phyloP scores from a whole-genome alignment of 768 basidiomycete species.

The Kwoniella europaea region DNA sequence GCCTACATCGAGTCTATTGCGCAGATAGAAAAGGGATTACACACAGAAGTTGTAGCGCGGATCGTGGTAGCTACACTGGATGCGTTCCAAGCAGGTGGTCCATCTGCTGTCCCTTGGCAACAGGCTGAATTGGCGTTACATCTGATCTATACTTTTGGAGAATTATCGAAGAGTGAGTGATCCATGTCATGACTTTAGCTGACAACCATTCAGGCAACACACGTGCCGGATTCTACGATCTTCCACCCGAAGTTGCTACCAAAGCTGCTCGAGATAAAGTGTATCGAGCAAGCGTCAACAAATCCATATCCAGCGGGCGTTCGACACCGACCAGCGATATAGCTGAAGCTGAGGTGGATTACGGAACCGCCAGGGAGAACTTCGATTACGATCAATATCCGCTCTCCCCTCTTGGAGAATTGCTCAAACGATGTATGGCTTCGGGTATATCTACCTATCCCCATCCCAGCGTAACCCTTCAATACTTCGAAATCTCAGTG shows the following conservation, averaged over 20 bases:
- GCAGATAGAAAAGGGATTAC: constrained; percentile 81
- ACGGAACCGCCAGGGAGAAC: constrained; percentile 17
- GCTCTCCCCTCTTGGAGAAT: constrained; percentile 85
- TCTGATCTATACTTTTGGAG: constrained; percentile 90
- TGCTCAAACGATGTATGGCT: constrained; percentile 80
- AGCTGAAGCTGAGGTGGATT: constrained; percentile 22
- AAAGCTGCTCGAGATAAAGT: constrained; percentile 58
- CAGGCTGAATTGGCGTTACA: constrained; percentile 93
- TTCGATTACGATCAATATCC: constrained; percentile 65
- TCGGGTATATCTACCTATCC: constrained; percentile 82
- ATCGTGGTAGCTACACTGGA: constrained; percentile 77
- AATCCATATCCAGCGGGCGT: constrained; percentile 35
- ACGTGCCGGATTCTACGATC: constrained; percentile 81
- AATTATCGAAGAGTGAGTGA: constrained; percentile 76
- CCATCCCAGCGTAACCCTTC: constrained; percentile 79
- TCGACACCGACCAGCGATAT: constrained; percentile 36
- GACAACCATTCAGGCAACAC: constrained; percentile 66
- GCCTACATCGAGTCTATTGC: constrained; percentile 76
- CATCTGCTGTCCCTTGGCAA: constrained; percentile 78
- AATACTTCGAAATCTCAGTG: constrained; percentile 90
- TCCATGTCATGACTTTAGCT: constrained; percentile 10
- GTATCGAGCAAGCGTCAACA: constrained; percentile 47
- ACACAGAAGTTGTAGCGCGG: constrained; percentile 74
- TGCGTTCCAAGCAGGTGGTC: constrained; percentile 65
- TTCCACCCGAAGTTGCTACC: constrained; percentile 67